Evolutionary conservation across 2,329 filamentous ascomycete species (phyloP).

Genomic region (Colletotrichum neosansevieriae): DNA sequence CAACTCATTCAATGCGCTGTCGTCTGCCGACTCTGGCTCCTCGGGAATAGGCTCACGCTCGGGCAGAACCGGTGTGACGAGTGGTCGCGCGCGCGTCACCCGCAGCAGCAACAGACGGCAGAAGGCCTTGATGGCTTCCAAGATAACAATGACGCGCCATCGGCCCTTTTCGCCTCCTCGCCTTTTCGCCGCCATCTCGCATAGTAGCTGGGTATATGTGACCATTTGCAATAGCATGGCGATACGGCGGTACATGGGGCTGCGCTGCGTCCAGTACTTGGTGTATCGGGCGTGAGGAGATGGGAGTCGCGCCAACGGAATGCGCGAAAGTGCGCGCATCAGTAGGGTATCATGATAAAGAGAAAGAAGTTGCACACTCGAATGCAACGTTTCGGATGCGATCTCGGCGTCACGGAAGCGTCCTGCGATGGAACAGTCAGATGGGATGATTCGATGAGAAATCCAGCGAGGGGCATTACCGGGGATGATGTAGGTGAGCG

Average conservation of each 20-base stretch:
- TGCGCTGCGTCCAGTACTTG: constrained; percentile 73
- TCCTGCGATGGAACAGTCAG: constrained; percentile 58
- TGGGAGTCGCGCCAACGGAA: constrained; percentile 65
- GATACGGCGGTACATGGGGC: constrained; percentile 80
- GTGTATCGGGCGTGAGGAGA: constrained; percentile 75
- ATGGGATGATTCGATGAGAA: background rate
- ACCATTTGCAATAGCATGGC: constrained; percentile 89
- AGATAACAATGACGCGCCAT: constrained; percentile 87
- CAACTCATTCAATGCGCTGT: constrained; percentile 55
- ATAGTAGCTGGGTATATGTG: constrained; percentile 94
- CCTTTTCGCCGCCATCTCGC: constrained; percentile 95
- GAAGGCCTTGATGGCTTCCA: constrained; percentile 88
- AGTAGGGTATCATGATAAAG: constrained; percentile 94
- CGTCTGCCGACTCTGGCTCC: constrained; percentile 59
- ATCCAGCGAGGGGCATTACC: constrained; percentile 58
- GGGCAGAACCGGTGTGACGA: constrained; percentile 86
- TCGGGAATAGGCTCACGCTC: constrained; percentile 83
- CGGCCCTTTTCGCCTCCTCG: constrained; percentile 81
- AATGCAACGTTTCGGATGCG: constrained; percentile 92
- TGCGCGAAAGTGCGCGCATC: constrained; percentile 70
- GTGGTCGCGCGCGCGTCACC: constrained; percentile 83
- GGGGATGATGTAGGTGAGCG: constrained; percentile 95
- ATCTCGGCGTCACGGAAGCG: constrained; percentile 94
- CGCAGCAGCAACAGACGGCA: constrained; percentile 85
- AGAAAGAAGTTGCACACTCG: constrained; percentile 87